Conservation (phyloP, 257 asterid genomes). For the Henckelia pumila region DNA sequence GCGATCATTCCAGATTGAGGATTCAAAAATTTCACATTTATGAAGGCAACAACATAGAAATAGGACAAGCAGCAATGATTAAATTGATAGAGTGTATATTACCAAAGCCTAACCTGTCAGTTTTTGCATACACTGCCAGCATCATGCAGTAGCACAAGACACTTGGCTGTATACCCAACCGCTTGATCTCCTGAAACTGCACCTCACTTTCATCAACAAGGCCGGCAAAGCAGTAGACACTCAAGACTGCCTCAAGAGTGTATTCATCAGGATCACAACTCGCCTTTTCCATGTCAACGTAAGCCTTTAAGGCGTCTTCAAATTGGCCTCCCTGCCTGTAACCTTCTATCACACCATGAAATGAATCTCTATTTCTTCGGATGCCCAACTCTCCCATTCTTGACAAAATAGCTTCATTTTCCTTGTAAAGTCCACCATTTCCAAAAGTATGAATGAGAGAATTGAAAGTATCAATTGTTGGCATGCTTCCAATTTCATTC, state of each 20-base stretch:
- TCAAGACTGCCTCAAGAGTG: constrained; percentile 91
- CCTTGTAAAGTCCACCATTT: constrained; percentile 93
- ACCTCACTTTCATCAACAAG: constrained; percentile 88
- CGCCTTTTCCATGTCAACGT: constrained; percentile 86
- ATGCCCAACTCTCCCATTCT: constrained; percentile 78
- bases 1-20: neutral
- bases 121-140: constrained; percentile 76
- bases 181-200: constrained; percentile 83
- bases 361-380: constrained; percentile 52
- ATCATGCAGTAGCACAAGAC: constrained; percentile 95
- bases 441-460: constrained; percentile 76
- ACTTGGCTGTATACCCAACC: constrained; percentile 80
- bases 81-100: constrained; percentile 17
- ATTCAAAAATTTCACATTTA: neutral
- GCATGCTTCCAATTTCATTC: constrained; percentile 83
- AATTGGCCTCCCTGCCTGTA: constrained; percentile 88
- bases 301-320: constrained; percentile 91
- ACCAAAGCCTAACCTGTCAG: constrained; percentile 58
- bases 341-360: constrained; percentile 84
- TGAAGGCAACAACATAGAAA: constrained; percentile 19
- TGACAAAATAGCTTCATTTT: constrained; percentile 62
- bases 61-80: constrained; percentile 21
- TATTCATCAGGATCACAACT: constrained; percentile 91
- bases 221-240: constrained; percentile 90
- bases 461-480: constrained; percentile 72